Conservation (phyloP, 306 rosid species). For the Prunus fruticosa region DNA sequence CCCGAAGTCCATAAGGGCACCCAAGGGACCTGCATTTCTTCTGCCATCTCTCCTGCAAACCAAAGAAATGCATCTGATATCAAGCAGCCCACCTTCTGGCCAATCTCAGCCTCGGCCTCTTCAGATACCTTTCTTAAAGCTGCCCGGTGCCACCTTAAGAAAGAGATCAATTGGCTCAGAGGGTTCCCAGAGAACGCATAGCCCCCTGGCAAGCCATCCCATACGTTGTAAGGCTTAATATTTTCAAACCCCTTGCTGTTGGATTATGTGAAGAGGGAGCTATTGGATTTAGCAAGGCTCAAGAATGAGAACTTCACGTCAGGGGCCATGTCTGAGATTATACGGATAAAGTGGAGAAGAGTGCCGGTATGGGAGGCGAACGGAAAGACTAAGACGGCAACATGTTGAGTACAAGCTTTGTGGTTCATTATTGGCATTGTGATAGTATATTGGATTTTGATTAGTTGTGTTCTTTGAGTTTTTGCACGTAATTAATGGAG, state of each 20-base stretch:
- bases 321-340: constrained; percentile 33
- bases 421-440: background rate
- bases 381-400: constrained; percentile 66
- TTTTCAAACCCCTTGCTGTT: background rate
- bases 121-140: constrained; percentile 32
- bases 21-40: constrained; percentile 53
- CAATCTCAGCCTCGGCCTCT: constrained; percentile 28
- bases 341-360: constrained; percentile 39
- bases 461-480: background rate
- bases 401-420: constrained; percentile 31
- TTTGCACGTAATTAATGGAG: background rate
- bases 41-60: constrained; percentile 60
- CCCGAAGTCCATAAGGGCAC: constrained; percentile 79
- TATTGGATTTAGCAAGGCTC: constrained; percentile 36
- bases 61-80: constrained; percentile 63
- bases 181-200: constrained; percentile 28
- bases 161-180: constrained; percentile 18
- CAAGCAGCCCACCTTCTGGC: constrained; percentile 47
- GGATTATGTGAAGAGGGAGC: constrained; percentile 9
- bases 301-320: constrained; percentile 47
- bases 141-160: constrained; percentile 36
- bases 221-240: constrained; percentile 35
- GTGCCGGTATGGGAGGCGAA: constrained; percentile 73
- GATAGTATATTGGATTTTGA: background rate
- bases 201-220: constrained; percentile 60